A percentile compares a stretch with the other conserved stretches of the same genome.
These are phyloP conservation scores for Syzygium jambos DNA, from an alignment of 345 rosid genomes.

Conservation along the genomic window DNA sequence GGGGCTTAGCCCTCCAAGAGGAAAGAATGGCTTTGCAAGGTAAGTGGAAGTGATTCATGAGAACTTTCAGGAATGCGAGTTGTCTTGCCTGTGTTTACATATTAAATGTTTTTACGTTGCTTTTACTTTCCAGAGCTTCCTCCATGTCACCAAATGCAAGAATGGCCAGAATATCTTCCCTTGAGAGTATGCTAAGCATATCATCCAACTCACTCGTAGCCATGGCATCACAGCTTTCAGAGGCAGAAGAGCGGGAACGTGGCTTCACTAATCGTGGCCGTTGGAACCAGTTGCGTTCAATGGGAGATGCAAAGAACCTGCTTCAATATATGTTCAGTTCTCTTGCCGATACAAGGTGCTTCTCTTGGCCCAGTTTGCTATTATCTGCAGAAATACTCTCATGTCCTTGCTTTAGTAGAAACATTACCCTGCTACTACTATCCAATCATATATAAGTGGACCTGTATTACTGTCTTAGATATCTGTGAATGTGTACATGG, in stretches of 20 bases:
- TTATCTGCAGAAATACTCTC: neutral
- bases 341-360: constrained; percentile 77
- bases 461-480: neutral
- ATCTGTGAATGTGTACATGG: neutral
- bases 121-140: constrained; percentile 57
- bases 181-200: constrained; percentile 86
- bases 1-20: constrained; percentile 91
- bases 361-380: neutral
- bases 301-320: constrained; percentile 96
- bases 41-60: constrained; percentile 9
- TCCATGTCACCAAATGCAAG: constrained; percentile 95
- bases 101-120: neutral
- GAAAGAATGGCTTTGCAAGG: constrained; percentile 91
- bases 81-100: neutral
- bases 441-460: neutral
- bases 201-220: constrained; percentile 93
- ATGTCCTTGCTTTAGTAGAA: neutral
- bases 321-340: constrained; percentile 93
- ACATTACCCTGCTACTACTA: neutral
- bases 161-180: constrained; percentile 81
- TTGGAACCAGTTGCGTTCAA: constrained; percentile 96
- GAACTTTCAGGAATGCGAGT: neutral
- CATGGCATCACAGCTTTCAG: constrained; percentile 99
- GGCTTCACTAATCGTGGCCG: constrained; percentile 86
- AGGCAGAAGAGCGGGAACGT: constrained; percentile 96